Percentiles rank a stretch among this genome's conserved stretches.
Conservation (phyloP, 371 early-diverging fungal species). For the Dinochytrium kinnereticum region DNA sequence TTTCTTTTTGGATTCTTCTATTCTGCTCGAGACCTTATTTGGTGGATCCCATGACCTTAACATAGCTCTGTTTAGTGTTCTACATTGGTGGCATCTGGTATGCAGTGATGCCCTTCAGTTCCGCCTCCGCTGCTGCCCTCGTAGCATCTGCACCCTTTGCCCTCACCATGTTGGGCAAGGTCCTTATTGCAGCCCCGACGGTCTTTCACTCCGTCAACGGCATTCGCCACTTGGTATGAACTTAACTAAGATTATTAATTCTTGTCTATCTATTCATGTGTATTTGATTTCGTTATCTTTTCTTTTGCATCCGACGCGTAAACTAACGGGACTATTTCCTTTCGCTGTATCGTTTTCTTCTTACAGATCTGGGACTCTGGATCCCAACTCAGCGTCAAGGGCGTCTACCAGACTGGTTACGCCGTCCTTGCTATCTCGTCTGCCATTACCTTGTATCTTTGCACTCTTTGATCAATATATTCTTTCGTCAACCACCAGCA, state of each 20-base stretch:
- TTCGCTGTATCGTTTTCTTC: too few species aligned
- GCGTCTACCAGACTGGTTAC: slow-evolving; percentile 85
- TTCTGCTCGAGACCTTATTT: too few species aligned
- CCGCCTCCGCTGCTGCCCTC: slow-evolving; percentile 64
- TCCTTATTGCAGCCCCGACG: slow-evolving; percentile 71
- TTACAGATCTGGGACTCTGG: slow-evolving; percentile 85
- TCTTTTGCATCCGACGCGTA: background rate
- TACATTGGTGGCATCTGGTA: slow-evolving; percentile 60
- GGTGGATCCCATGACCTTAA: too few species aligned
- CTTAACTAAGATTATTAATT: background rate
- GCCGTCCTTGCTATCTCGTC: slow-evolving; percentile 71
- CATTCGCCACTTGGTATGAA: slow-evolving; percentile 82
- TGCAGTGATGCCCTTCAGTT: slow-evolving; percentile 63
- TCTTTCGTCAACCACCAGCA: background rate
- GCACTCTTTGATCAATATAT: background rate
- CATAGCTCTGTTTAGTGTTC: slow-evolving; percentile 26
- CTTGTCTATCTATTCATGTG: background rate
- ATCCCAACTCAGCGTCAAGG: slow-evolving; percentile 69
- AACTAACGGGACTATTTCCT: too few species aligned
- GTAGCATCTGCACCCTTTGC: slow-evolving; percentile 62
- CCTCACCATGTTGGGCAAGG: slow-evolving; percentile 67
- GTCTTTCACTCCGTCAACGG: slow-evolving; percentile 89
- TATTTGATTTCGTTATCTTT: background rate
- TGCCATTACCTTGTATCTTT: slow-evolving; percentile 61
- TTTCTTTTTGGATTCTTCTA: too few species aligned